Base-by-base conservation (phyloP, 2,329 filamentous ascomycete genomes). In the Aspergillus thermomutatus region DNA sequence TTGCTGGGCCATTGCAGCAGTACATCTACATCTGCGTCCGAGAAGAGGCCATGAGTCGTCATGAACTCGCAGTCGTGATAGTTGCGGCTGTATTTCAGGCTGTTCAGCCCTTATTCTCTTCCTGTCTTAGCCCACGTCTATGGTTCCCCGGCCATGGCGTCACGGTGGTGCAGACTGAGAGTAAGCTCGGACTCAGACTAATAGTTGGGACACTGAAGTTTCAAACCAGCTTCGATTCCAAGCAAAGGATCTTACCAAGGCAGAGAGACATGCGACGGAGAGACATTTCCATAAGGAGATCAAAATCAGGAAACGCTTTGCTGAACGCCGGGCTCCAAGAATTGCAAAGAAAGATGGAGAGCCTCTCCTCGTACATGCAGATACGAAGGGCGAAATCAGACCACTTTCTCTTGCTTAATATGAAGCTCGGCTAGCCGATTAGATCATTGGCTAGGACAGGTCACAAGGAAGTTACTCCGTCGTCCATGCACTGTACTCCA, bases 131-230 rank as follows among this genome's bases (percentile, higher is more conserved):
- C 59, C 58, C 61, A 61, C 49, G 53, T 53, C 40, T 52, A 54
- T 45, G 58, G 63, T 60, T 61, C 56, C 60, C 53, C 52, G 50
- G 54, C 52, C 54, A 52, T 59, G 58, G 60, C 53, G 56, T 46
- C 52, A 49, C 49, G 47, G 37, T 52, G 52, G 26, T 54, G 48
- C 26, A 40, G 47, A 47, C 53, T 57, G 50, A 27, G 10, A 14
- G 6, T 41, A 10, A 21, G 19, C 9, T 43, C 8, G 40, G 40
- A 43, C 7, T 21, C 17, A 21, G n/a, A n/a, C n/a, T 10, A 9
- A 21, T 19, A 43, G 9, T n/a, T 21, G 19, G 7, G 19, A 43
- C 40, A 19, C 40, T 43, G 19, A 6, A 31, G 28, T 31, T 10
- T 31, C n/a, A n/a, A n/a, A n/a, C n/a, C n/a, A n/a, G n/a, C 11